Conservation (phyloP, 805 yeast species). For the Vanderwaltozyma verrucispora region DNA sequence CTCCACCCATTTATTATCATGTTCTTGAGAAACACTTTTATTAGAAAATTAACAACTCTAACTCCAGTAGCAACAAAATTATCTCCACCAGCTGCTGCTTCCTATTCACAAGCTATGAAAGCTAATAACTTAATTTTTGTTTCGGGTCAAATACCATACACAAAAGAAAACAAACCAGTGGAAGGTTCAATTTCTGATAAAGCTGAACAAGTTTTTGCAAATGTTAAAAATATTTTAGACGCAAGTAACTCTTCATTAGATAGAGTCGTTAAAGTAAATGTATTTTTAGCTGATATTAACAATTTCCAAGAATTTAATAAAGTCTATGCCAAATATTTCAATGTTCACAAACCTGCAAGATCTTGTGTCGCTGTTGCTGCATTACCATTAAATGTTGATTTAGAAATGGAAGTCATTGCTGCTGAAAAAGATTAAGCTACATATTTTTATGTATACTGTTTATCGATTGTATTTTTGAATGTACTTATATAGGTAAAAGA, state of each 20-base stretch:
- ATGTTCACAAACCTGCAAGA: constrained; percentile 84
- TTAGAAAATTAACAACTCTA: constrained; percentile 15
- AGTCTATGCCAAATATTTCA: constrained; percentile 72
- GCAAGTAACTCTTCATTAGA: constrained; percentile 80
- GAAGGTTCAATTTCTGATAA: constrained; percentile 68
- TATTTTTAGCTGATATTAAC: constrained; percentile 85
- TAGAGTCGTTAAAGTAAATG: constrained; percentile 74
- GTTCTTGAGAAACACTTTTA: constrained; percentile 1
- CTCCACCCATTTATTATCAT: too few species aligned
- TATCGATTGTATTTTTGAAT: too few species aligned
- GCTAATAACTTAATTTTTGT: constrained; percentile 82
- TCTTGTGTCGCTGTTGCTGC: constrained; percentile 93
- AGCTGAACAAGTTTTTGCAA: constrained; percentile 64
- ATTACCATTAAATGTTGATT: constrained; percentile 77
- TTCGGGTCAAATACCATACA: constrained; percentile 92
- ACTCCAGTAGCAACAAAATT: constrained; percentile 50
- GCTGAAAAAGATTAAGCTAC: background rate
- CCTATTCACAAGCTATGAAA: constrained; percentile 92
- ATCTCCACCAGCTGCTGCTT: constrained; percentile 96
- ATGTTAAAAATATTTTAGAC: constrained; percentile 60
- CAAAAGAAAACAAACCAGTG: constrained; percentile 69
- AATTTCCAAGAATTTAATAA: constrained; percentile 77
- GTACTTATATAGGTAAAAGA: too few species aligned
- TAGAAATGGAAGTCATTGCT: constrained; percentile 89
- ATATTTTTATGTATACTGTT: too few species aligned